phyloP scores from a whole-genome alignment of 257 asterid genomes.

The Handroanthus guayacan region DNA sequence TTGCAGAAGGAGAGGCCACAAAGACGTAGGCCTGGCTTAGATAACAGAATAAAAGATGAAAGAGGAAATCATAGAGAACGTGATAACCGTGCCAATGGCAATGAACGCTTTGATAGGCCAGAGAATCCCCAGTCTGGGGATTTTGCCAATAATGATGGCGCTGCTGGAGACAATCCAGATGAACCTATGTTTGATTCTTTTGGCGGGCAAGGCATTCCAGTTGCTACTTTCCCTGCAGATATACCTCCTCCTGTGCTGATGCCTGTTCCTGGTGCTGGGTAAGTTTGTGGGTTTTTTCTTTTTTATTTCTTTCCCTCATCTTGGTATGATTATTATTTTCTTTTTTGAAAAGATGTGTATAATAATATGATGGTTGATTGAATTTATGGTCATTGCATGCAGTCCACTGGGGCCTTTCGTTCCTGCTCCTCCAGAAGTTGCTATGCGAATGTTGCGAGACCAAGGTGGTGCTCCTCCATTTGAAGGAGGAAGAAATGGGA shows the following conservation, averaged over 20 bases:
- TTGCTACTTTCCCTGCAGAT: constrained; percentile 80
- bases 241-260: constrained; percentile 89
- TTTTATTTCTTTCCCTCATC: neutral
- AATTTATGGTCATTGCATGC: constrained; percentile 39
- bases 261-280: constrained; percentile 99
- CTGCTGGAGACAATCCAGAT: constrained; percentile 68
- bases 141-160: constrained; percentile 63
- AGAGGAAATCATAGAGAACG: constrained; percentile 81
- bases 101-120: constrained; percentile 75
- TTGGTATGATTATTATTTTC: neutral
- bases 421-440: constrained; percentile 99
- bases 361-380: constrained; percentile 25
- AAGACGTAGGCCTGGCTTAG: constrained; percentile 76
- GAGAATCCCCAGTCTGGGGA: constrained; percentile 74
- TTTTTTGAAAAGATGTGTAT: neutral
- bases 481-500: constrained; percentile 85
- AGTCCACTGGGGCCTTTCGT: constrained; percentile 98
- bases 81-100: constrained; percentile 64
- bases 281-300: constrained; percentile 32
- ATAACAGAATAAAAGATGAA: constrained; percentile 77
- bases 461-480: constrained; percentile 92
- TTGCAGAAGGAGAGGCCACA: constrained; percentile 81
- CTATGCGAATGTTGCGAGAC: constrained; percentile 95
- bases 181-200: constrained; percentile 83
- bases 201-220: constrained; percentile 82